Percentiles rank a stretch among this genome's conserved stretches.
These are phyloP conservation scores for Mucor sp. DNA, from an alignment of 371 early-diverging fungal species.

Conservation along the genomic window DNA sequence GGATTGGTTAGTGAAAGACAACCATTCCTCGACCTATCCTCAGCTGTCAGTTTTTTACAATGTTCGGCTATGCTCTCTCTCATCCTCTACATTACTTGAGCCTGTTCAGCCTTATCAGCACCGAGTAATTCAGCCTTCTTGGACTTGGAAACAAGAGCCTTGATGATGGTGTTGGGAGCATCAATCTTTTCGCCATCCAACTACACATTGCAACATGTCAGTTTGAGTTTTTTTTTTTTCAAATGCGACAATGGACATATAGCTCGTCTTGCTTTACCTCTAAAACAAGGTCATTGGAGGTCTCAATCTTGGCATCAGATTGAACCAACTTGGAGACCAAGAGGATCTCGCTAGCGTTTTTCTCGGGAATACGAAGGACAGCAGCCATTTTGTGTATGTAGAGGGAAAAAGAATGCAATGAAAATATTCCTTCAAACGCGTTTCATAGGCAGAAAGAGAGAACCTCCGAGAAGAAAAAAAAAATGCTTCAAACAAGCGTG, in stretches of 20 bases:
- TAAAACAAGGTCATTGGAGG: slow-evolving; percentile 27
- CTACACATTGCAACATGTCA: slow-evolving; percentile 11
- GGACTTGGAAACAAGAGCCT: slow-evolving; percentile 54
- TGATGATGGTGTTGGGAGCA: slow-evolving; percentile 53
- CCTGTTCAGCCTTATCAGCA: slow-evolving; percentile 52
- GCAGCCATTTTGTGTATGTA: slow-evolving; percentile 30
- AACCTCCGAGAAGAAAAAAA: background rate
- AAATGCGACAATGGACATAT: background rate
- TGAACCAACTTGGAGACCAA: slow-evolving; percentile 38
- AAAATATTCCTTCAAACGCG: slow-evolving; percentile 2
- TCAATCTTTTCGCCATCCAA: slow-evolving; percentile 51
- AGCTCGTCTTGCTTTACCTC: slow-evolving; percentile 26
- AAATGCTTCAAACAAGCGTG: background rate
- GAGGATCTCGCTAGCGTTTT: slow-evolving; percentile 34
- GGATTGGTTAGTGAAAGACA: slow-evolving; percentile 35
- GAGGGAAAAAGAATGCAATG: slow-evolving; percentile 1
- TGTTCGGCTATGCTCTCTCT: too few relatives aligned
- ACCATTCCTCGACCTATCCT: slow-evolving; percentile 54
- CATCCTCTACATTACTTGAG: slow-evolving; percentile 41
- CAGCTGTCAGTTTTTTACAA: slow-evolving; percentile 21
- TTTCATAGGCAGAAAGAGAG: background rate
- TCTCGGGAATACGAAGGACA: slow-evolving; percentile 41
- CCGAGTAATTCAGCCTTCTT: slow-evolving; percentile 53
- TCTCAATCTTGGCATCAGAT: slow-evolving; percentile 29
- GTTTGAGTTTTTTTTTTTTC: background rate